Base-by-base conservation (phyloP, 129 eudicot species). In the Gnaphalium uliginosum region DNA sequence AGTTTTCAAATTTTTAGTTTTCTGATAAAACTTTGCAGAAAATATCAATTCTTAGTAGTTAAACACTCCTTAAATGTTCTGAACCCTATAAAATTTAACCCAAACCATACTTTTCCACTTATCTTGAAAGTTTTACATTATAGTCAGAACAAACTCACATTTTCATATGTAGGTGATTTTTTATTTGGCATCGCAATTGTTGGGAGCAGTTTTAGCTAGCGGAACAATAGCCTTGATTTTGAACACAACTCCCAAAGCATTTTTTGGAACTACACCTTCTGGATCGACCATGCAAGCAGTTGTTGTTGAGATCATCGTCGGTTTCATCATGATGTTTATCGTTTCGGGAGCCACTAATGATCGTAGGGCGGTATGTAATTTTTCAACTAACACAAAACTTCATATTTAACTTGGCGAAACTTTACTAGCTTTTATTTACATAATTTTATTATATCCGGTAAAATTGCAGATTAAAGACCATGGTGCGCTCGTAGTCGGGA, bases 181-280 rank as follows among this genome's bases (percentile, higher is more conserved):
- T 48, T 92, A 89, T 69, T 46, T 83, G 22, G 2, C 37, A 0
- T 61, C 89, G 0, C 97, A 92, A 37, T 17, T 85, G 8, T 0
- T 81, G 53, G 97, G 92, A 17, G 84, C 92, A 2, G 17, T 80
- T 60, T 77, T 92, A 1, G 97, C 96, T 0, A 92, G 96, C 19
- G 76, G 72, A 30, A 89, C 90, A 8, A 23, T 89, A 30, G 18
- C 80, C 4, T 50, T 83, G 4, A n/a, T 92, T 27, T 19, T 92
- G 23, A 75, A 87, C 25, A 76, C 85, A 58, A 61, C 87, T 1
- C 63, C 70, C 1, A 60, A 83, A 46, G 75, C 85, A 5, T 92
- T 56, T 68, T 89, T 87, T 53, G 93, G 93, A 5, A 92, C 90
- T 0, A 13, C 73, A 22, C 97, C 97, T 0, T 50, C 57, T 2